These are phyloP conservation scores for Leishmania guyanensis DNA, from an alignment of 208 protist species.

Conservation along the genomic window DNA sequence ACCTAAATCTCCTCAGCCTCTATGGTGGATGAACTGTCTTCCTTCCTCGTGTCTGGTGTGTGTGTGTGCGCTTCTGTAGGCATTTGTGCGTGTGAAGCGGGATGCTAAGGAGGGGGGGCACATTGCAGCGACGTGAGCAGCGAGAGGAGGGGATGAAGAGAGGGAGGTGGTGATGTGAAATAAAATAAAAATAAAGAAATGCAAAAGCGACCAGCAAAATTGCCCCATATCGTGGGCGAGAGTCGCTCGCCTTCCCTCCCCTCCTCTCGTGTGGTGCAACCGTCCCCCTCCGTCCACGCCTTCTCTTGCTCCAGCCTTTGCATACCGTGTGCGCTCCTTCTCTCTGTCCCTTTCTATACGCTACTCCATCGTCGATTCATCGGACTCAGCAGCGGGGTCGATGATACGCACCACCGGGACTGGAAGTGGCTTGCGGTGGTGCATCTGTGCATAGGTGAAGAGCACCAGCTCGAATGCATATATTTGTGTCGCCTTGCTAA, in stretches of 20 bases:
- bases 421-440: constrained; percentile 11
- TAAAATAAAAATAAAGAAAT: background rate
- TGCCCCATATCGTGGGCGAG: background rate
- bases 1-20: background rate
- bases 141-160: too few species aligned
- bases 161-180: background rate
- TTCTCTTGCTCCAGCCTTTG: background rate
- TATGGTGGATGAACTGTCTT: background rate
- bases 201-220: background rate
- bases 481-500: constrained; percentile 89
- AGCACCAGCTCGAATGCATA: constrained; percentile 88
- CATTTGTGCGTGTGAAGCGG: background rate
- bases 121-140: background rate
- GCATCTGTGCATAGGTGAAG: constrained; percentile 68
- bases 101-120: background rate
- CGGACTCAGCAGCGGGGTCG: constrained; percentile 11
- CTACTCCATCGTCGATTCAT: background rate
- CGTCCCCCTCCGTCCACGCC: background rate
- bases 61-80: too few species aligned
- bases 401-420: constrained; percentile 18
- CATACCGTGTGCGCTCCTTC: background rate
- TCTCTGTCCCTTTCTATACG: background rate
- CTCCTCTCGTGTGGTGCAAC: background rate
- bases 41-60: background rate
- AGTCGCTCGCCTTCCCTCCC: background rate